phyloP scores from a whole-genome alignment of 2,329 filamentous ascomycete genomes.

The Claviceps sp. region DNA sequence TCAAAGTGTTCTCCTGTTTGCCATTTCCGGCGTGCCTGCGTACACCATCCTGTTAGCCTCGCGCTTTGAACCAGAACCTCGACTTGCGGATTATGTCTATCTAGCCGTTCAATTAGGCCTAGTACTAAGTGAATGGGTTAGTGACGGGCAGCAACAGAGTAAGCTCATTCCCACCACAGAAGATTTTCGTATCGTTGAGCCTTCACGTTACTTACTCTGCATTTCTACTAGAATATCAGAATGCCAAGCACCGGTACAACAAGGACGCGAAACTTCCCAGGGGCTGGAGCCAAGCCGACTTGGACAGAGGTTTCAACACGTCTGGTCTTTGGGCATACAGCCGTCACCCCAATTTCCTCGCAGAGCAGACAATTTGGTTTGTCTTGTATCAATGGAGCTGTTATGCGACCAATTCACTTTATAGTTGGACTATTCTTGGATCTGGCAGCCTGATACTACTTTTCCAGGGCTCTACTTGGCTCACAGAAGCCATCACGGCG shows the following conservation, averaged over 20 bases:
- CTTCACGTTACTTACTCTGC: background rate
- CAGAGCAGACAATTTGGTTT: conserved; percentile 86
- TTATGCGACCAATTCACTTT: conserved; percentile 53
- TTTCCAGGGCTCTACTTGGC: conserved; percentile 78
- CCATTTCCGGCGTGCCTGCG: conserved; percentile 60
- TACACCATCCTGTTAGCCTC: conserved; percentile 70
- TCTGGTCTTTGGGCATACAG: conserved; percentile 77
- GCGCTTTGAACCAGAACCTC: conserved; percentile 40
- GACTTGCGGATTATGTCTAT: conserved; percentile 33
- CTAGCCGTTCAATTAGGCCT: conserved; percentile 33
- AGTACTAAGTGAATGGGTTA: conserved; percentile 58
- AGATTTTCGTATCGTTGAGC: background rate
- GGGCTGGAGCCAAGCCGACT: conserved; percentile 54
- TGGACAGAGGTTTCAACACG: conserved; percentile 81
- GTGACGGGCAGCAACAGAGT: conserved; percentile 90
- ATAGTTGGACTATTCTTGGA: conserved; percentile 69
- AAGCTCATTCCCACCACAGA: conserved; percentile 5
- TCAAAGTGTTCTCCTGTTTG: conserved; percentile 71
- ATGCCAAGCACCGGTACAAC: conserved; percentile 64
- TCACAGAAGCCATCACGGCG: conserved; percentile 71
- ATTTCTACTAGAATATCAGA: conserved; percentile 52
- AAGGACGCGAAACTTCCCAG: conserved; percentile 56
- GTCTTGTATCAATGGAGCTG: conserved; percentile 80
- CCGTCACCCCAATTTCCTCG: conserved; percentile 88
- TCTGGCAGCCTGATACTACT: conserved; percentile 57